phyloP scores from a whole-genome alignment of 305 asterid species.

The Solanum hybrid region DNA sequence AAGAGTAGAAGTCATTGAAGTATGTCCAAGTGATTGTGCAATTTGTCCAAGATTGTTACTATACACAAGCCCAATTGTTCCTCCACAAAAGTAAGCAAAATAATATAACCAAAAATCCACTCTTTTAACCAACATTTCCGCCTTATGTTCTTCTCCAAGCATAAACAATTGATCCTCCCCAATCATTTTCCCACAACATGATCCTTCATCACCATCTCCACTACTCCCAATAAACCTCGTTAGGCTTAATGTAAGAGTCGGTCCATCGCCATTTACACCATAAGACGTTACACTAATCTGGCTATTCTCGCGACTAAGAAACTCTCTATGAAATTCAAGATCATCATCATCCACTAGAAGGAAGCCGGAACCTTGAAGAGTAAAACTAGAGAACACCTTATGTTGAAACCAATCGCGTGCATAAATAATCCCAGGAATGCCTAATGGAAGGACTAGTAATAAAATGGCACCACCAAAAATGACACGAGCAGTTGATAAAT shows the following conservation, averaged over 20 bases:
- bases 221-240: conserved; percentile 3
- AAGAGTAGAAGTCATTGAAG: conserved; percentile 41
- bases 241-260: background rate
- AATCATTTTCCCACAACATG: conserved; percentile 25
- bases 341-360: conserved; percentile 51
- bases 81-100: conserved; percentile 65
- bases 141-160: conserved; percentile 73
- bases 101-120: conserved; percentile 80
- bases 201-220: conserved; percentile 14
- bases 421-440: conserved; percentile 54
- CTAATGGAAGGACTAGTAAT: conserved; percentile 55
- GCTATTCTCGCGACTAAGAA: conserved; percentile 33
- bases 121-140: conserved; percentile 39
- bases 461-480: conserved; percentile 53
- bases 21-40: conserved; percentile 70
- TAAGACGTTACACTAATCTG: conserved; percentile 8
- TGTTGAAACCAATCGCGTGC: conserved; percentile 52
- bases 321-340: conserved; percentile 48
- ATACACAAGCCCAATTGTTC: conserved; percentile 79
- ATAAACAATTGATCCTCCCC: conserved; percentile 37
- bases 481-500: conserved; percentile 16
- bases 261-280: conserved; percentile 1
- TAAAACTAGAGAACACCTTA: conserved; percentile 30
- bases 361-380: conserved; percentile 40
- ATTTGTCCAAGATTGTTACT: conserved; percentile 91